Percentiles rank a stretch among this genome's conserved stretches.
Evolutionary conservation across 805 yeast genomes (phyloP).

Genomic region (Cyberlindnera euphorbiiphila): DNA sequence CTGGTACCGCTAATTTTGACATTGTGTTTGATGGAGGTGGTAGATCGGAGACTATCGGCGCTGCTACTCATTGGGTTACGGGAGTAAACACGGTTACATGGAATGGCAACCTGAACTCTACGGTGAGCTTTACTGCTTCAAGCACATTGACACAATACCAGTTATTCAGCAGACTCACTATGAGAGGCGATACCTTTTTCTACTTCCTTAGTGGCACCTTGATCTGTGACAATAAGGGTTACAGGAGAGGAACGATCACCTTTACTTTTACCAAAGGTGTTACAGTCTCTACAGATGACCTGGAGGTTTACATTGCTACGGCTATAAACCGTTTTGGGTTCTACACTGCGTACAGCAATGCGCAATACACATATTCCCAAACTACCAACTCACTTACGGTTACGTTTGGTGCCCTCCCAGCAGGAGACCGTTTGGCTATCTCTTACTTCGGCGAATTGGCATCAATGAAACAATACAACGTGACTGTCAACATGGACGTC

Average conservation of each 20-base stretch:
- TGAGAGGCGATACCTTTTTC: conserved; percentile 16
- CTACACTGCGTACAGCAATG: background rate
- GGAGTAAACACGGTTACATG: conserved; percentile 17
- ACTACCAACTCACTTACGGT: background rate
- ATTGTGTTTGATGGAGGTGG: conserved; percentile 18
- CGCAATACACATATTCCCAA: background rate
- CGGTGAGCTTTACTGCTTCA: conserved; percentile 2
- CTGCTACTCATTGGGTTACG: conserved; percentile 12
- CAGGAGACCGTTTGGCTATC: conserved; percentile 12
- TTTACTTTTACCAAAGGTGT: background rate
- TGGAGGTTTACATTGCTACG: conserved; percentile 3
- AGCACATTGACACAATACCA: background rate
- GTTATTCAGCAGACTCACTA: conserved; percentile 14
- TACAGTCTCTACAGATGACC: background rate
- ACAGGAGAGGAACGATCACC: conserved; percentile 10
- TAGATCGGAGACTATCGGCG: conserved; percentile 3
- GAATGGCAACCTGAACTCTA: conserved; percentile 10
- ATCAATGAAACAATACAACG: too few species aligned
- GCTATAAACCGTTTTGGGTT: conserved; percentile 5
- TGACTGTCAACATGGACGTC: too few species aligned
- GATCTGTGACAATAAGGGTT: conserved; percentile 4
- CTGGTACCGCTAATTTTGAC: conserved; percentile 10
- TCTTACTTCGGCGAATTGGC: conserved; percentile 8
- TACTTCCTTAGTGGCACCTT: conserved; percentile 8
- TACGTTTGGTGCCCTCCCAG: conserved; percentile 10